Base-by-base conservation (phyloP, 1,139 yeast species). In the Yamadazyma mexicana region DNA sequence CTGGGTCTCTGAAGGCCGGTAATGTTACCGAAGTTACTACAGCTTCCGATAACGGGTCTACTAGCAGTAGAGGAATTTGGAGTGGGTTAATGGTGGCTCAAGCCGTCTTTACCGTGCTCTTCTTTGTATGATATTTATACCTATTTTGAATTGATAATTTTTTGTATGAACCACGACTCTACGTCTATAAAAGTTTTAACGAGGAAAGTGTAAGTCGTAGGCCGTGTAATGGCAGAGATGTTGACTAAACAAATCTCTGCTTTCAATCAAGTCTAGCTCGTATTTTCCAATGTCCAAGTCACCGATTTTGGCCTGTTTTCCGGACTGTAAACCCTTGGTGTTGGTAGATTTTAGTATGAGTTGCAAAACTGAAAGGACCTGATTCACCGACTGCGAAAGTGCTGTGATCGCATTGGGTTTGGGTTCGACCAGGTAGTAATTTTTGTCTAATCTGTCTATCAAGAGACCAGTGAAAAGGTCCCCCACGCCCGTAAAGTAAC, bases 401-500 rank as follows among this genome's bases (percentile, higher is more conserved):
- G 42, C 39, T 1, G 33, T 24, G 18, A 47, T 35, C 5, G 43
- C 34, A 12, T 35, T 34, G 22, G 31, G 22, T 9, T 38, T 23
- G 11, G 35, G 17, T 7, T 15, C 29, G 6, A 34, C 11, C 6
- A 25, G 17, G 12, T 40, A 40, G 17, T 46, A 41, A 44, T 65
- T 62, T 30, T 62, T 60, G 51, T 67, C 65, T 36, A 77, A 62
- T 42, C 82, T 70, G 61, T 87, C 92, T 2, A 86, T 59, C 29
- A 89, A 59, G 33, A 91, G 58, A 0, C 96, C 95, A 0, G 95
- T 79, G 57, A 92, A 88, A 32, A 92, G 65, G 54, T 92, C 98
- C 2, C 98, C 98, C 4, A 92, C 89, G 0, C 98, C 98, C 1
- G 94, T 85, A 59, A 91, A 91, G 47, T 83, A 83, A 2, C 91